phyloP scores from a whole-genome alignment of 2,329 filamentous ascomycete species.

The Apiospora saccharicola region DNA sequence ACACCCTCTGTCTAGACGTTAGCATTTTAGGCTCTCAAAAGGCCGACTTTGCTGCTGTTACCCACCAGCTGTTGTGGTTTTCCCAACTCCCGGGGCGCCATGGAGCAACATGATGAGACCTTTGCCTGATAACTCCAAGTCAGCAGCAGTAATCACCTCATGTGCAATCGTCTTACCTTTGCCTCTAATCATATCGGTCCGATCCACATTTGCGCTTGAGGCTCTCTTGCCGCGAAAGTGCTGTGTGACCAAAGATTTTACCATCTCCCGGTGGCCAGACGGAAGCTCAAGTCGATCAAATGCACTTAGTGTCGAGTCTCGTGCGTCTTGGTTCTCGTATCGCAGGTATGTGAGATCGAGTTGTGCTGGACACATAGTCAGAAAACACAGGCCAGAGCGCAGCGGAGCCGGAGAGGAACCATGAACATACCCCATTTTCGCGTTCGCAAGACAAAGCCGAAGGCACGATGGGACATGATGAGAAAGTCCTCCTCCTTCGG shows the following conservation, averaged over 20 bases:
- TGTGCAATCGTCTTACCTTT: neutral
- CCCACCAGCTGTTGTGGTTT: conserved; percentile 27
- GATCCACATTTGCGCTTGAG: conserved; percentile 27
- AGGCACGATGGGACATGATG: conserved; percentile 40
- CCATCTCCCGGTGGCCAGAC: neutral
- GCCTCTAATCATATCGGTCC: conserved; percentile 33
- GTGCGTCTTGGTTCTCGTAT: neutral
- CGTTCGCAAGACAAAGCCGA: neutral
- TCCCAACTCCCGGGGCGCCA: neutral
- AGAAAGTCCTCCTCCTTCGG: conserved; percentile 38
- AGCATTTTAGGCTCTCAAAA: too few relatives aligned
- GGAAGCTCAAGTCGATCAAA: neutral
- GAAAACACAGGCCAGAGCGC: neutral
- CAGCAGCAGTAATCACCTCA: neutral
- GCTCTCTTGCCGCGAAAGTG: conserved; percentile 40
- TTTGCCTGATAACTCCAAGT: neutral
- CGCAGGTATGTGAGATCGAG: conserved; percentile 29
- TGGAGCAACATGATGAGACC: neutral
- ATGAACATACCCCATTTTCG: conserved; percentile 22
- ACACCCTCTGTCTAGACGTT: neutral
- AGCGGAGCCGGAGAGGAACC: too few relatives aligned
- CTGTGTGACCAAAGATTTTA: neutral
- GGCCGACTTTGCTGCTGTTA: too few relatives aligned
- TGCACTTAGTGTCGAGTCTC: neutral
- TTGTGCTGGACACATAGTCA: conserved; percentile 24